Evolutionary conservation across 257 asterid genomes (phyloP), one percentile per base, ranked within the genome.

Genomic region (Lantana camara): DNA sequence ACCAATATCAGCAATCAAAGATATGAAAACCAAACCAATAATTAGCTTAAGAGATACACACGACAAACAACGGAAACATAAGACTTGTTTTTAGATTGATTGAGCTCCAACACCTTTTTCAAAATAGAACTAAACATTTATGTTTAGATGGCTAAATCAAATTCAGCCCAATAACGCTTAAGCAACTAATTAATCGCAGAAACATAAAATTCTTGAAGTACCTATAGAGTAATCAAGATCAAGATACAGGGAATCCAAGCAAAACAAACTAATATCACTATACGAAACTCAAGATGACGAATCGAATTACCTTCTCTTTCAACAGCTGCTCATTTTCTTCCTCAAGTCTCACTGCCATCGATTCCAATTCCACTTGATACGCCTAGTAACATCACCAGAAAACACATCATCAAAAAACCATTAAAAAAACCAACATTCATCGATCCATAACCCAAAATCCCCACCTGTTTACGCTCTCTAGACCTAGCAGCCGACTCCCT

Each of bases 401-500:
- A 41, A 8, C 60, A 4, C 67, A 76, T 34, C 44, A 63, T 68
- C 49, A 57, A 42, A 40, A 54, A 27, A n/a, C 30, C 57, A 10
- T 9, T 17, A 48, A 56, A 51, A 32, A 53, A 55, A 47, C 24
- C 6, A 34, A 13, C 32, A 27, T 27, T 11, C 46, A 67, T n/a
- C 37, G 44, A 60, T 53, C 14, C 16, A 29, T 27, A 12, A 29
- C 58, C 15, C 20, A 46, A 24, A 13, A 66, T 22, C 20, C 51
- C 72, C 48, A 89, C 99, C 99, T 90, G 97, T 77, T 93, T 93
- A 44, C 99, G 90, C 83, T 90, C 99, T 68, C 99, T 84, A 17
- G 99, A 93, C 78, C 99, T 85, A 0, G 99, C 97, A 4, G 99
- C 99, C 35, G 97, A 90, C 79, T 90, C 99, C 76, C 99, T 81